Conservation (phyloP, 2,329 filamentous ascomycete species). For the Pseudogymnoascus sp. region DNA sequence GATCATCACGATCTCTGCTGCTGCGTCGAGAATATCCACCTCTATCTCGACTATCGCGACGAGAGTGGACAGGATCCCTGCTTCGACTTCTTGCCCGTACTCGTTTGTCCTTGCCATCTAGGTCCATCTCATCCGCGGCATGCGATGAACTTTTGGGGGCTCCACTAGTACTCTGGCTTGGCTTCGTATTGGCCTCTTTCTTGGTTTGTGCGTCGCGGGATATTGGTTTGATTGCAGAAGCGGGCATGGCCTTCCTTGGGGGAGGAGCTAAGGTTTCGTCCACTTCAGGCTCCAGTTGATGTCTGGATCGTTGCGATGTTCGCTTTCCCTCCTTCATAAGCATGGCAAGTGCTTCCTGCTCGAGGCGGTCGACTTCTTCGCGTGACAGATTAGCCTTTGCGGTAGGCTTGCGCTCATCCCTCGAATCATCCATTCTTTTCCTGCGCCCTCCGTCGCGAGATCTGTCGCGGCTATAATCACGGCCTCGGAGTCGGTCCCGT, state of each 20-base stretch:
- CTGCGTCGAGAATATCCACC: conserved; percentile 12
- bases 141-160: not conserved
- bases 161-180: not conserved
- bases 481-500: conserved; percentile 21
- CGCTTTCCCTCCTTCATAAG: conserved; percentile 28
- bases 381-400: conserved; percentile 24
- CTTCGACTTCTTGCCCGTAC: conserved; percentile 18
- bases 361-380: conserved; percentile 28
- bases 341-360: conserved; percentile 28
- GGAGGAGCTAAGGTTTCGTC: conserved; percentile 28
- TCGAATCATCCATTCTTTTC: conserved; percentile 5
- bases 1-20: conserved; percentile 13
- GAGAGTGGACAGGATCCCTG: conserved; percentile 21
- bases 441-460: conserved; percentile 11
- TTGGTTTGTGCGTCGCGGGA: conserved; percentile 23
- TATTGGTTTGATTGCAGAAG: conserved; percentile 29
- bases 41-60: conserved; percentile 17
- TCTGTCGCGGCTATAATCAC: conserved; percentile 15
- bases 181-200: not conserved
- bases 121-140: not conserved
- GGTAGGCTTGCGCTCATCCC: conserved; percentile 2
- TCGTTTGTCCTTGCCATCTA: not conserved
- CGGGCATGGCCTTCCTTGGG: conserved; percentile 26
- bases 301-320: conserved; percentile 24
- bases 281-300: conserved; percentile 28